Base-by-base conservation (phyloP, 2,329 filamentous ascomycete genomes). In the Hymenoscyphus linearis region DNA sequence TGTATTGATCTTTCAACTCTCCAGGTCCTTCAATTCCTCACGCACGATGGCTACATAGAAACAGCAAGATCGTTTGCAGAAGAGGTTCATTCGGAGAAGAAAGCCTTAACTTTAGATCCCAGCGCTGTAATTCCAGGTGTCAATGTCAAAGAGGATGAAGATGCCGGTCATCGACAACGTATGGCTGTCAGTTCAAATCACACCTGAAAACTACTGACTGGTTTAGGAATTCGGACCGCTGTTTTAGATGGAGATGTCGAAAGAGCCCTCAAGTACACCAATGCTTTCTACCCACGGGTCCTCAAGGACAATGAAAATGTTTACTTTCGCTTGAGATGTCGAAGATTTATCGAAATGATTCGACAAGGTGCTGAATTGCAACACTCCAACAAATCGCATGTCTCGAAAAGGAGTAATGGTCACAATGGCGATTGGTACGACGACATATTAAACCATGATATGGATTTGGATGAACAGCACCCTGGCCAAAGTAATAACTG, bases 341-440 rank as follows among this genome's bases (percentile, higher is more conserved):
- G 92, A 63, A 96, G 95, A 72, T 97, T 98, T 73, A 88, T 98
- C 63, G 95, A 99, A 74, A 93, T 99, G 88, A 91, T 96, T 69
- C 84, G 89, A 47, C 84, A 82, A 61, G 87, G 86, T 37, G 86
- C 87, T 2, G 88, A 93, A 67, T 75, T 89, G 18, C 81, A 80
- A n/a, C 66, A 67, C 18, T 62, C 64, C 3, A 67, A 25, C 52
- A 52, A 58, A 14, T 63, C 58, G 2, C 71, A 73, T 57, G 66
- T 69, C 55, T 65, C 64, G 6, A 72, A 75, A 55, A 74, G 72
- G 61, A 75, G 68, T 60, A 76, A 78, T 66, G 75, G 76, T 57
- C 72, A 77, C 62, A 62, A 67, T 57, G 66, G 70, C 65, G 64
- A 74, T 69, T 70, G 74, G 66, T 73, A 76, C 59, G 73, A 76